Evolutionary conservation across 768 basidiomycete genomes (phyloP), one percentile per base, ranked within the genome.

Genomic region (Cyclocybe aegerita): DNA sequence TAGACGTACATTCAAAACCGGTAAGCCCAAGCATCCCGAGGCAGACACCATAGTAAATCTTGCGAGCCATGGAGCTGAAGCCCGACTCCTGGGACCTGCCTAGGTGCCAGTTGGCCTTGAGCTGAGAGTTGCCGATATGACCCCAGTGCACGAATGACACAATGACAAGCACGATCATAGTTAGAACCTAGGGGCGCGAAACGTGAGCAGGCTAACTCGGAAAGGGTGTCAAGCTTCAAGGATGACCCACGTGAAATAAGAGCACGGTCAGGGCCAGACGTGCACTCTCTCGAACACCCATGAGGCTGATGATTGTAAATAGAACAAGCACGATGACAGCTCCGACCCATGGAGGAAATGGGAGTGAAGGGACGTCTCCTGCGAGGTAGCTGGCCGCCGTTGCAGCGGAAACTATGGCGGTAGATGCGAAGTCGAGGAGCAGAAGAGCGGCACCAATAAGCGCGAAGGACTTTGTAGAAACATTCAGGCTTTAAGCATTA

Each of bases 1-100:
- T 9, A 12, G 39, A 62, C 70, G 35, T 49, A 85, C 85, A 85
- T 75, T 85, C 83, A 58, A 83, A 82, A 7, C 85, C 88, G 1
- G 88, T 88, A 33, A 88, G 70, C 0, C 86, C 86, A 1, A 91
- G 70, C 72, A 89, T 83, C 0, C 84, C 80, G 3, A 91, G 69
- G 56, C 86, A 89, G 23, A 86, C 70, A 0, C 88, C 88, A 52
- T 82, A 71, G 62, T 81, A 90, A 7, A 83, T 68, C 37, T 86
- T 76, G 16, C 62, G 71, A 0, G 72, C 61, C 30, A 80, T 61
- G 3, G 58, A 60, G 3, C 54, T 45, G 0, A 69, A 50, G 41
- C 56, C 59, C 3, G 73, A n/a, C 61, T 41, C 41, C 66, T 57
- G 29, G 59, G 59, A 53, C 74, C 73, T 33, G 16, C 65, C 66